These are phyloP conservation scores for Cubamyces sp. DNA, from an alignment of 768 basidiomycete species.

Conservation along the genomic window DNA sequence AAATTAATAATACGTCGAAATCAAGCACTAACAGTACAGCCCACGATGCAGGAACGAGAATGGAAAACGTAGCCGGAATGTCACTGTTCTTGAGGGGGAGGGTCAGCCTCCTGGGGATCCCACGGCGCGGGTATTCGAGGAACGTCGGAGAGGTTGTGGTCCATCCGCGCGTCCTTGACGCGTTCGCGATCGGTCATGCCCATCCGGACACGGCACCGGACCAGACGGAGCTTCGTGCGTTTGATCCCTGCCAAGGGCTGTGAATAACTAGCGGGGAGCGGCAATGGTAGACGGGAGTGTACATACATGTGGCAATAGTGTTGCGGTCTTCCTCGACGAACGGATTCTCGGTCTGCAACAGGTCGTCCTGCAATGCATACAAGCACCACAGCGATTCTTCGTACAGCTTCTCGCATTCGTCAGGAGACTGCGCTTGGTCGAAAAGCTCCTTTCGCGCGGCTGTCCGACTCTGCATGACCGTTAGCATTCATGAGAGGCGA, in stretches of 20 bases:
- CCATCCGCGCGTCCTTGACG: constrained; percentile 74
- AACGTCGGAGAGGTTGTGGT: constrained; percentile 79
- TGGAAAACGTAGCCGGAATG: neutral
- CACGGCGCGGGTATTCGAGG: constrained; percentile 68
- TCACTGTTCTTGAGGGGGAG: constrained; percentile 6
- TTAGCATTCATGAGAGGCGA: neutral
- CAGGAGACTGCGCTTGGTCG: constrained; percentile 72
- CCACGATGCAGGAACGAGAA: neutral
- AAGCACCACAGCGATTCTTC: constrained; percentile 95
- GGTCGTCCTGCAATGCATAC: constrained; percentile 89
- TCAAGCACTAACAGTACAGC: constrained; percentile 9
- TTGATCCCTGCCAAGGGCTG: constrained; percentile 65
- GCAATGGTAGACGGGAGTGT: constrained; percentile 7
- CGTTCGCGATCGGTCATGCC: constrained; percentile 75
- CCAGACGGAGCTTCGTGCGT: constrained; percentile 80
- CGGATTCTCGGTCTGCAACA: constrained; percentile 79
- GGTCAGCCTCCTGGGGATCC: constrained; percentile 27
- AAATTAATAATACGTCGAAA: neutral
- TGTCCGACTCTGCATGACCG: constrained; percentile 71
- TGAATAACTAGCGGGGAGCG: constrained; percentile 8
- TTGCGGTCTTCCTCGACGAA: constrained; percentile 83
- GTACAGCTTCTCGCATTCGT: constrained; percentile 92
- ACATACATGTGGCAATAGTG: constrained; percentile 77
- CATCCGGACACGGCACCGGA: constrained; percentile 78
- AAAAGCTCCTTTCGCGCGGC: constrained; percentile 91